These are phyloP conservation scores for Isatis tinctoria DNA, from an alignment of 345 rosid genomes.

Conservation along the genomic window DNA sequence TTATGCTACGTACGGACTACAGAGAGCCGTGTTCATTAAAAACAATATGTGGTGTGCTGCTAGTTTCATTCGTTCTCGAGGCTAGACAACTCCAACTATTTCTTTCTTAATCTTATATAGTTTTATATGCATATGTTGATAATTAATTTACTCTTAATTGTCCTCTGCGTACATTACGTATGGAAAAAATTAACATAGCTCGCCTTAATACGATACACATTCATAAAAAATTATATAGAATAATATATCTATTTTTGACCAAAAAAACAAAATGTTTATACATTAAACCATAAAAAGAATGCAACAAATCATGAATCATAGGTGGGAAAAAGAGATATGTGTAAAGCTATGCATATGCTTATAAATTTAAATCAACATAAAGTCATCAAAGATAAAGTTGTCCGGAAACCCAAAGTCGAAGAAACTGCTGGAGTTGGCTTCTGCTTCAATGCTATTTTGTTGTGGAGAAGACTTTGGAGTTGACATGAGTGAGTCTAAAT, in stretches of 20 bases:
- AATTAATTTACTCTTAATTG: no score
- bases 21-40: background rate
- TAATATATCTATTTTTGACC: background rate
- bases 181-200: background rate
- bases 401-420: slow-evolving; percentile 74
- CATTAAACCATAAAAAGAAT: slow-evolving; percentile 12
- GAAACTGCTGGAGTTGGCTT: slow-evolving; percentile 64
- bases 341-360: background rate
- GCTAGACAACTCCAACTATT: background rate
- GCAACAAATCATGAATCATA: slow-evolving; percentile 21
- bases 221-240: background rate
- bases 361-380: slow-evolving; percentile 41
- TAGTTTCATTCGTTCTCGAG: background rate
- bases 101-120: no score
- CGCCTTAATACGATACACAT: background rate
- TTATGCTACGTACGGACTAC: background rate
- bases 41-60: background rate
- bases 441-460: slow-evolving; percentile 51
- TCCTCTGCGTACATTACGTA: background rate
- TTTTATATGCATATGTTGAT: no score
- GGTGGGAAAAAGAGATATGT: background rate
- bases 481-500: slow-evolving; percentile 52
- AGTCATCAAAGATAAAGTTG: slow-evolving; percentile 58
- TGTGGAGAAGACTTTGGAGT: slow-evolving; percentile 57
- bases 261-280: background rate